These are phyloP conservation scores for Pythium oligandrum DNA, from an alignment of 352 stramenopile species.

Conservation along the genomic window DNA sequence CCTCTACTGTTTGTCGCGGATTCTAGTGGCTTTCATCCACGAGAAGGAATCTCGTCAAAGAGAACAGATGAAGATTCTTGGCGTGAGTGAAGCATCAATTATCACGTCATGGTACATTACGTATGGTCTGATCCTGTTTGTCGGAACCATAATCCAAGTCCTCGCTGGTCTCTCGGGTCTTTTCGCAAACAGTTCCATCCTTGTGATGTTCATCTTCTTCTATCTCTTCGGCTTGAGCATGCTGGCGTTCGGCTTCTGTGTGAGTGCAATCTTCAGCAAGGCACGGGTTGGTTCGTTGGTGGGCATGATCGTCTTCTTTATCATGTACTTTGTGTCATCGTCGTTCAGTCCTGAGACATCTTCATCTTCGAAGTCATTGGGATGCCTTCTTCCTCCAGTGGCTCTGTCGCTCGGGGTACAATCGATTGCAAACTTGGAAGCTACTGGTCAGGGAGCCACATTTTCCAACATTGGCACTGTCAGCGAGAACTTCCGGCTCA, in stretches of 20 bases:
- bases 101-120: slow-evolving; percentile 78
- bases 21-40: slow-evolving; percentile 79
- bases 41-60: slow-evolving; percentile 70
- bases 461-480: slow-evolving; percentile 35
- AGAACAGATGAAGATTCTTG: slow-evolving; percentile 73
- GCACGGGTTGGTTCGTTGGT: slow-evolving; percentile 61
- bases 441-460: slow-evolving; percentile 49
- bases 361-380: slow-evolving; percentile 40
- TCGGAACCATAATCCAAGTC: slow-evolving; percentile 58
- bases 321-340: slow-evolving; percentile 83
- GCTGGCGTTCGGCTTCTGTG: slow-evolving; percentile 60
- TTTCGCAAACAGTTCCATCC: slow-evolving; percentile 34
- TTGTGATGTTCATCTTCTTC: slow-evolving; percentile 65
- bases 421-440: slow-evolving; percentile 49
- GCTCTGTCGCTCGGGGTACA: slow-evolving; percentile 77
- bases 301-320: slow-evolving; percentile 84
- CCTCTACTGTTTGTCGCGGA: slow-evolving; percentile 57
- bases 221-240: slow-evolving; percentile 64
- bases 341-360: slow-evolving; percentile 34
- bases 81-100: slow-evolving; percentile 50
- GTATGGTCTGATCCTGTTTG: slow-evolving; percentile 75
- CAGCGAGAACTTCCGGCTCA: slow-evolving; percentile 63
- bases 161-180: slow-evolving; percentile 44
- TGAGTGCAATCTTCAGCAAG: slow-evolving; percentile 79
- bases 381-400: slow-evolving; percentile 59